phyloP scores from a whole-genome alignment of 495 filamentous ascomycete genomes.

The Hyaloscypha hepaticicola region DNA sequence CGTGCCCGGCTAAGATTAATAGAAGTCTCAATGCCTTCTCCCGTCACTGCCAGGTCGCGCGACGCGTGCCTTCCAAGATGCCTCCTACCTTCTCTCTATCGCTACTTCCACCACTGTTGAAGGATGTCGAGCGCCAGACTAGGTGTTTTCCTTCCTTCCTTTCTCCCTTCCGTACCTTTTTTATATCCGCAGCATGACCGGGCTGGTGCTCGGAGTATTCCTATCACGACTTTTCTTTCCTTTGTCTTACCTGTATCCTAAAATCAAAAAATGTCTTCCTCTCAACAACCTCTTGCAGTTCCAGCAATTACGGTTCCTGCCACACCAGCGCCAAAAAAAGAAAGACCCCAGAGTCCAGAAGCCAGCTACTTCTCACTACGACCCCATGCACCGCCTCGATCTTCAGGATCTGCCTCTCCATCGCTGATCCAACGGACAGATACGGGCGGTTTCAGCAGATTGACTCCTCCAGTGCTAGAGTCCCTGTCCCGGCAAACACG shows the following conservation, averaged over 20 bases:
- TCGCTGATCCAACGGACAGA: not conserved
- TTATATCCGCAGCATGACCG: not conserved
- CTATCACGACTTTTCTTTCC: not conserved
- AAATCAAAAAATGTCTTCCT: too few relatives aligned
- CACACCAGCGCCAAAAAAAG: not conserved
- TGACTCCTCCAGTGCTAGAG: not conserved
- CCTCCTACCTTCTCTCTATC: too few relatives aligned
- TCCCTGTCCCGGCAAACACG: constrained; percentile 2
- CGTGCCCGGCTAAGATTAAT: too few relatives aligned
- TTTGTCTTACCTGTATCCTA: not conserved
- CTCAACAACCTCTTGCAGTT: not conserved
- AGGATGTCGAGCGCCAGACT: not conserved
- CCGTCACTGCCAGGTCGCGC: too few relatives aligned
- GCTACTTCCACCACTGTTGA: too few relatives aligned
- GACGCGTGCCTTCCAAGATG: too few relatives aligned
- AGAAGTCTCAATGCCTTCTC: too few relatives aligned
- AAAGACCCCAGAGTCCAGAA: not conserved
- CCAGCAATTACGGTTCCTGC: not conserved
- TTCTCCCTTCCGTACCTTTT: not conserved
- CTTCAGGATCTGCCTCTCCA: not conserved
- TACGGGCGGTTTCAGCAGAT: not conserved
- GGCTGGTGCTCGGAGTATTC: not conserved
- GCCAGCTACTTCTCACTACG: not conserved
- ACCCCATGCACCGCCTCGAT: not conserved
- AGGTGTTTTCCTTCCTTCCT: not conserved